Evolutionary conservation across 2,329 filamentous ascomycete species (phyloP).

Genomic region (Pestalotiopsis sp.): DNA sequence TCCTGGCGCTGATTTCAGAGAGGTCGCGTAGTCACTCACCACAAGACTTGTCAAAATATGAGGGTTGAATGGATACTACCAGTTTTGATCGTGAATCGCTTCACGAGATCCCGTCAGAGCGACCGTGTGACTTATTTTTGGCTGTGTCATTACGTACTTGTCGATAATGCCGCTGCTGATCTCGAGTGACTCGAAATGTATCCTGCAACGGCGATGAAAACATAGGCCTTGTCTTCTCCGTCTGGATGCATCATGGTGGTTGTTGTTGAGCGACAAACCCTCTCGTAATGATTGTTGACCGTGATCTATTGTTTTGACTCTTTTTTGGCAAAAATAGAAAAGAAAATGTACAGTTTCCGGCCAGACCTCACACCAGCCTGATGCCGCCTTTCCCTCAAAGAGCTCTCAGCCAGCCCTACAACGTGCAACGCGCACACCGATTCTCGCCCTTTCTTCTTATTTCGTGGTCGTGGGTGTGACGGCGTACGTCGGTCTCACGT

Average conservation of each 20-base stretch:
- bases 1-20: too few species aligned
- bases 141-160: too few species aligned
- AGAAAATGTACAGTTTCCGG: not conserved
- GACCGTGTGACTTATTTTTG: too few species aligned
- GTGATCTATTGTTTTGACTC: not conserved
- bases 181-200: too few species aligned
- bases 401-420: not conserved
- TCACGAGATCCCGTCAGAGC: too few species aligned
- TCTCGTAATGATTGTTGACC: not conserved
- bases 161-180: too few species aligned
- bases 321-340: not conserved
- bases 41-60: too few species aligned
- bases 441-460: not conserved
- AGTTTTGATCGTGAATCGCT: too few species aligned
- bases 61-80: not conserved
- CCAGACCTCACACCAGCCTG: not conserved
- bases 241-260: not conserved
- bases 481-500: conserved; percentile 79
- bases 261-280: not conserved
- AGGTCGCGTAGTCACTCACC: too few species aligned
- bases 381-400: not conserved
- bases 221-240: too few species aligned
- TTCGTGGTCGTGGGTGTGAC: conserved; percentile 64
- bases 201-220: too few species aligned
- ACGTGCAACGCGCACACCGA: not conserved